Evolutionary conservation across 805 yeast genomes (phyloP).

Genomic region (Metschnikowia dekortorum): DNA sequence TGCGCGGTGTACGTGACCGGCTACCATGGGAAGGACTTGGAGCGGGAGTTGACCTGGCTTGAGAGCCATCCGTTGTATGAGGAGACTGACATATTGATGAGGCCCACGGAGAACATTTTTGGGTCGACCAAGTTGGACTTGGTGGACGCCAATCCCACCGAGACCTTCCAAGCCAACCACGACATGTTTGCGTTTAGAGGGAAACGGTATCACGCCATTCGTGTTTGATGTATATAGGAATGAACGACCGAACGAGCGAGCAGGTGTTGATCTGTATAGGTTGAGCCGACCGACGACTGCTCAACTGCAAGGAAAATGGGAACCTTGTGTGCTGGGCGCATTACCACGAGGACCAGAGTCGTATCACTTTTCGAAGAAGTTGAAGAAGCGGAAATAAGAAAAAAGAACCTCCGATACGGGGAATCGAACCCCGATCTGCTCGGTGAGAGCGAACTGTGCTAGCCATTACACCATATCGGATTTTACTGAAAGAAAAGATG

Average conservation of each 20-base stretch:
- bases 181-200: constrained; percentile 90
- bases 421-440: constrained; percentile 21
- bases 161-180: constrained; percentile 88
- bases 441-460: constrained; percentile 22
- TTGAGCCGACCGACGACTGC: too few species aligned
- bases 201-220: constrained; percentile 88
- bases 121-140: constrained; percentile 92
- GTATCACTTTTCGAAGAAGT: neutral
- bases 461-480: constrained; percentile 20
- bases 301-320: neutral
- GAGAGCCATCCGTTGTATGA: constrained; percentile 53
- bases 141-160: constrained; percentile 88
- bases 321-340: too few species aligned
- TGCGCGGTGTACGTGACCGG: constrained; percentile 92
- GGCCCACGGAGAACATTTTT: constrained; percentile 66
- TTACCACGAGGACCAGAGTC: too few species aligned
- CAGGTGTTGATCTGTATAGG: too few species aligned
- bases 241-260: neutral
- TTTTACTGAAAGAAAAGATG: too few species aligned
- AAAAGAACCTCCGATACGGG: constrained; percentile 16
- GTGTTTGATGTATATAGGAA: constrained; percentile 13
- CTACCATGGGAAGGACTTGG: constrained; percentile 69
- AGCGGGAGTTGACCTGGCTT: constrained; percentile 70
- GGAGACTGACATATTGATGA: constrained; percentile 78
- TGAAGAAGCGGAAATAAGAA: neutral